phyloP scores from a whole-genome alignment of 2,329 filamentous ascomycete species.

The Botryotinia narcissicola region DNA sequence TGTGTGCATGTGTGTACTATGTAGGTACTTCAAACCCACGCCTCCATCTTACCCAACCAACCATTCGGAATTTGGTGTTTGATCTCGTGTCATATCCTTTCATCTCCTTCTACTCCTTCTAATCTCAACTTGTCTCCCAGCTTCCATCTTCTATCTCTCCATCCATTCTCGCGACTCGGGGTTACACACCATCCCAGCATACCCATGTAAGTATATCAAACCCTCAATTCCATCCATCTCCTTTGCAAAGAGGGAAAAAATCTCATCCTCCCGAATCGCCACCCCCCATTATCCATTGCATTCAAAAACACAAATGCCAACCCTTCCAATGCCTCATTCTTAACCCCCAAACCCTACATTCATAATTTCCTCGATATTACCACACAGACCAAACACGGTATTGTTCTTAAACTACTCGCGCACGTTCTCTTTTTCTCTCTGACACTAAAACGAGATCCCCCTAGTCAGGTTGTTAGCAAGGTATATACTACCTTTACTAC shows the following conservation, averaged over 20 bases:
- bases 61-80: background rate
- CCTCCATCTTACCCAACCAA: background rate
- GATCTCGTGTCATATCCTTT: background rate
- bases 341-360: constrained; percentile 2
- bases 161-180: constrained; percentile 5
- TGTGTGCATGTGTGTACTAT: background rate
- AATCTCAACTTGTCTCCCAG: background rate
- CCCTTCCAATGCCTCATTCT: background rate
- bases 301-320: background rate
- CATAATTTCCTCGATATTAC: constrained; percentile 12
- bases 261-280: background rate
- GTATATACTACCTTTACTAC: background rate
- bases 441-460: background rate
- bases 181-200: background rate
- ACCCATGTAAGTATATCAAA: background rate
- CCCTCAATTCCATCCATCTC: background rate
- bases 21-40: background rate
- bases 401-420: background rate
- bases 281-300: background rate
- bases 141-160: background rate
- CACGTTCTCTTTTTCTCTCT: background rate
- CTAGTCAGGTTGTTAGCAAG: background rate
- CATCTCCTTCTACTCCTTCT: background rate
- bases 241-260: background rate
- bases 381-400: background rate